These are phyloP conservation scores for Mortierella sp. DNA, from an alignment of 371 early-diverging fungal species.

Conservation along the genomic window DNA sequence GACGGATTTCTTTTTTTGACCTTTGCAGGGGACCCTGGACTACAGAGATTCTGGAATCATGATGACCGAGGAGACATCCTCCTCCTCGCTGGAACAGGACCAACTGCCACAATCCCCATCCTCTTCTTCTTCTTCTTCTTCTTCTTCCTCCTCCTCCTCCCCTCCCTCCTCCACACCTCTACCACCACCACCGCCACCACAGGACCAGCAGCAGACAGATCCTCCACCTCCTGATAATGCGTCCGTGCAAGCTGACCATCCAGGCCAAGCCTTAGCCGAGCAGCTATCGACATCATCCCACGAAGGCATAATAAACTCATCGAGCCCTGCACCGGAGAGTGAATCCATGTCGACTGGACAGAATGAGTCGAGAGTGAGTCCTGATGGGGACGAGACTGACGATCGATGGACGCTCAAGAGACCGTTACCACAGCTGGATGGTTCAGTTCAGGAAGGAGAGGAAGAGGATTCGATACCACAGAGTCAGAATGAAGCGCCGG, in stretches of 20 bases:
- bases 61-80: neutral
- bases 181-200: neutral
- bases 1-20: no score
- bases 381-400: neutral
- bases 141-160: neutral
- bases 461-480: neutral
- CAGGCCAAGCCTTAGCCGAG: neutral
- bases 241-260: neutral
- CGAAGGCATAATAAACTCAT: neutral
- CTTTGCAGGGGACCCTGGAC: no score
- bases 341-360: no score
- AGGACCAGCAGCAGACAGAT: neutral
- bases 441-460: neutral
- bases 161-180: neutral
- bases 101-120: neutral
- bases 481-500: constrained; percentile 2
- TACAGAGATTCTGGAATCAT: no score
- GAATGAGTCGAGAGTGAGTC: neutral
- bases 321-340: no score
- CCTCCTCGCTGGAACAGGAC: neutral
- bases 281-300: neutral
- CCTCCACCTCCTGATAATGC: no score
- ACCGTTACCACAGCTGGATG: constrained; percentile 7
- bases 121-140: neutral
- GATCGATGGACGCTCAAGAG: constrained; percentile 9